phyloP scores from a whole-genome alignment of 768 basidiomycete species.

The Russula sp. region DNA sequence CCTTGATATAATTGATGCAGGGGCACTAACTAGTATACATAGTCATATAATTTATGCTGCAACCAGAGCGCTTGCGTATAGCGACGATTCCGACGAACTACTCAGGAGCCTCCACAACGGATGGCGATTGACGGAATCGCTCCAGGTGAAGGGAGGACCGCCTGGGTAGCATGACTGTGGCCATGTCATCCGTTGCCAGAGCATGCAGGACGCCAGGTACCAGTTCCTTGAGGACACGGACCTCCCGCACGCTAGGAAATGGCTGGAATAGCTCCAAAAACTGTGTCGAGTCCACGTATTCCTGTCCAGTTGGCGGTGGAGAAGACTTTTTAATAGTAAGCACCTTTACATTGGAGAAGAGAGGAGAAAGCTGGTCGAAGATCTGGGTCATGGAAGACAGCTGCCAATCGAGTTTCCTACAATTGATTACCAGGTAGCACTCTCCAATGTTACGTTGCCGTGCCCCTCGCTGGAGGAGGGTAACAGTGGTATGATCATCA shows the following conservation, averaged over 20 bases:
- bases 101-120: background rate
- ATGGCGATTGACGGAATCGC: background rate
- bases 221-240: background rate
- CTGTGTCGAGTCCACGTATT: background rate
- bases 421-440: no score
- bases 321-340: background rate
- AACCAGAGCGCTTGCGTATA: background rate
- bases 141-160: background rate
- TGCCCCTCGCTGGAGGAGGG: no score
- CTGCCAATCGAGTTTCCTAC: background rate
- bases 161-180: background rate
- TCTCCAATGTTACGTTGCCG: no score
- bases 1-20: background rate
- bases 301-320: background rate
- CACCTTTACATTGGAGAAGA: background rate
- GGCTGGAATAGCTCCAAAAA: slow-evolving; percentile 1
- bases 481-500: background rate
- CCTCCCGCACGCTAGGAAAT: background rate
- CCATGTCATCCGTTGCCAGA: background rate
- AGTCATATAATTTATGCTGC: background rate
- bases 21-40: background rate
- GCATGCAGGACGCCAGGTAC: background rate
- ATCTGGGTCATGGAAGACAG: background rate
- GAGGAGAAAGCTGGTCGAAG: background rate
- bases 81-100: background rate